Percentiles rank a stretch among this genome's conserved stretches.
phyloP scores from a whole-genome alignment of 2,329 filamentous ascomycete species.

The Trichophyton simii region DNA sequence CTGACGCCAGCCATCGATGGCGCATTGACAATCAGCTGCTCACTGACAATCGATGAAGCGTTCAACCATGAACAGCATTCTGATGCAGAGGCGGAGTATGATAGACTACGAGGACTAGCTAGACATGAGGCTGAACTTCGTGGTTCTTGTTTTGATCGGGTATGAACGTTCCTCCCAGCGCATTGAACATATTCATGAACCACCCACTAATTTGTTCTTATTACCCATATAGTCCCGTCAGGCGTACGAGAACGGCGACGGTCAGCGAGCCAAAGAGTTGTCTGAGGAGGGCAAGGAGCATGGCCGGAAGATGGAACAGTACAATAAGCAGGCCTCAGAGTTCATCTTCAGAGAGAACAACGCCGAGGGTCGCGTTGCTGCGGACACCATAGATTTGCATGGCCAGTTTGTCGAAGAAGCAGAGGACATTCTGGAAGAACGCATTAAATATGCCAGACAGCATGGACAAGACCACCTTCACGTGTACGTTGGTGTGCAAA shows the following conservation, averaged over 20 bases:
- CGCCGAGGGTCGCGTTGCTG: conserved; percentile 56
- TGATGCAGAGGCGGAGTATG: conserved; percentile 74
- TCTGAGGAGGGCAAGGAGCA: conserved; percentile 78
- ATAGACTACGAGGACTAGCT: conserved; percentile 73
- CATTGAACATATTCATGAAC: background rate
- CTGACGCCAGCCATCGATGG: background rate
- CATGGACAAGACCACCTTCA: conserved; percentile 72
- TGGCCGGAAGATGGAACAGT: conserved; percentile 69
- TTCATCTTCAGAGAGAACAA: conserved; percentile 97
- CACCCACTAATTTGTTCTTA: background rate
- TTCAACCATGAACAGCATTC: conserved; percentile 59
- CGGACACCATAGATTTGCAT: conserved; percentile 85
- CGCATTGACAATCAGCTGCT: background rate
- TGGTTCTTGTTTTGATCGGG: conserved; percentile 60
- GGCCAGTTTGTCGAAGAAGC: conserved; percentile 92
- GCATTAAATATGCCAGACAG: conserved; percentile 64
- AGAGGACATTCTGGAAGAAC: conserved; percentile 73
- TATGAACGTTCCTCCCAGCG: conserved; percentile 26
- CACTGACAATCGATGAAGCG: conserved; percentile 38
- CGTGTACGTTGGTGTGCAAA: conserved; percentile 42
- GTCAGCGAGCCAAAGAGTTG: conserved; percentile 67
- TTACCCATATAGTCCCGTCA: conserved; percentile 47
- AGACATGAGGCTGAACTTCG: conserved; percentile 69
- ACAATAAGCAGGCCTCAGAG: conserved; percentile 82
- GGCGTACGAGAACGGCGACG: conserved; percentile 74